A percentile compares a stretch with the other conserved stretches of the same genome.
Conservation (phyloP, 2,329 filamentous ascomycete genomes). For the Ceratocystis papillata region DNA sequence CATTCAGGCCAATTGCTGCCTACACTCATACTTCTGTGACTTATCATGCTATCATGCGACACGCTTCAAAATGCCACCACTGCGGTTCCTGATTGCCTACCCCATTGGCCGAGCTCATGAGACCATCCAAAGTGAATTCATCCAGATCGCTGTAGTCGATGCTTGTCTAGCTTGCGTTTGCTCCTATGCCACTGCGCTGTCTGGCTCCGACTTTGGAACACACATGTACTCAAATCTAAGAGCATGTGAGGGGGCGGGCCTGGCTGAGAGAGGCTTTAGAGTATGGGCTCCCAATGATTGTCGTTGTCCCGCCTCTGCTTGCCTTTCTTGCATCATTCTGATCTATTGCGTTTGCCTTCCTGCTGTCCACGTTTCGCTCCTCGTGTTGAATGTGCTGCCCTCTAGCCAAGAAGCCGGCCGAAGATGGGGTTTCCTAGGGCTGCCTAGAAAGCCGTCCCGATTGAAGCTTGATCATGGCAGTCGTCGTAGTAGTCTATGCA, state of each 20-base stretch:
- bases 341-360: neutral
- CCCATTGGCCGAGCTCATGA: conserved; percentile 33
- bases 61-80: conserved; percentile 60
- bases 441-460: too few species aligned
- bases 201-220: conserved; percentile 45
- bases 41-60: neutral
- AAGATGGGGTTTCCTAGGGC: too few species aligned
- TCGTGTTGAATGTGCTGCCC: too few species aligned
- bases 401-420: too few species aligned
- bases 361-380: neutral
- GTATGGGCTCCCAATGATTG: neutral
- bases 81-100: conserved; percentile 33
- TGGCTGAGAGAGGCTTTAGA: neutral
- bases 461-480: neutral
- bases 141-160: conserved; percentile 58
- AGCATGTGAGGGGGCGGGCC: neutral
- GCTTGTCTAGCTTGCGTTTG: conserved; percentile 53
- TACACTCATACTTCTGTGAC: neutral
- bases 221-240: conserved; percentile 45
- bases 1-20: neutral
- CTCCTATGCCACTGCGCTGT: conserved; percentile 44
- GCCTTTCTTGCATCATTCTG: neutral
- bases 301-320: neutral
- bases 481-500: neutral
- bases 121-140: conserved; percentile 57